A percentile compares a stretch with the other conserved stretches of the same genome.
phyloP scores from a whole-genome alignment of 2,329 filamentous ascomycete species.

The Cytospora piceicola region DNA sequence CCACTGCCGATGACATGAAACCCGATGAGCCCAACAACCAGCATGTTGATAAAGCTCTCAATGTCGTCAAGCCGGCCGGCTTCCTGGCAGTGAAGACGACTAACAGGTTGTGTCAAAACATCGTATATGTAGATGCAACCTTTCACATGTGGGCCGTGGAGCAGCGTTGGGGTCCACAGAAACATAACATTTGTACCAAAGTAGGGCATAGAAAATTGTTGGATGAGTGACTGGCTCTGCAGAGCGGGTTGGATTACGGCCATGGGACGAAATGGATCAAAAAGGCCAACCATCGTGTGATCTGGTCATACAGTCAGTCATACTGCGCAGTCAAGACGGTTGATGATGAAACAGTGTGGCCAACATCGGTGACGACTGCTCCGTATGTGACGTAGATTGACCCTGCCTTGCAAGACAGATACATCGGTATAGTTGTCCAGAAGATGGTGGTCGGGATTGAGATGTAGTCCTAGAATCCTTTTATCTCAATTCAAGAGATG shows the following conservation, averaged over 20 bases:
- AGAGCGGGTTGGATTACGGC: conserved; percentile 2
- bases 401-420: background rate
- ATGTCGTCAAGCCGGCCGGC: background rate
- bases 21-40: background rate
- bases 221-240: conserved; percentile 20
- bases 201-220: background rate
- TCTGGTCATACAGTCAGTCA: background rate
- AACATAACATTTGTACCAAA: background rate
- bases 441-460: background rate
- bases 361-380: background rate
- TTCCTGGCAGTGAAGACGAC: conserved; percentile 1
- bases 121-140: background rate
- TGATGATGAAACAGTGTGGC: background rate
- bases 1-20: background rate
- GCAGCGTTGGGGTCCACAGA: conserved; percentile 3
- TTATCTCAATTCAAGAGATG: conserved; percentile 13
- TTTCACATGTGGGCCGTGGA: conserved; percentile 1
- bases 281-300: background rate
- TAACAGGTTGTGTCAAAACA: background rate
- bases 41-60: background rate
- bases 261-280: background rate
- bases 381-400: background rate
- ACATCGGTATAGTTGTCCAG: background rate
- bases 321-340: background rate
- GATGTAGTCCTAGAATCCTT: conserved; percentile 14